These are phyloP conservation scores for Lactarius hengduanensis DNA, from an alignment of 768 basidiomycete species.

Conservation along the genomic window DNA sequence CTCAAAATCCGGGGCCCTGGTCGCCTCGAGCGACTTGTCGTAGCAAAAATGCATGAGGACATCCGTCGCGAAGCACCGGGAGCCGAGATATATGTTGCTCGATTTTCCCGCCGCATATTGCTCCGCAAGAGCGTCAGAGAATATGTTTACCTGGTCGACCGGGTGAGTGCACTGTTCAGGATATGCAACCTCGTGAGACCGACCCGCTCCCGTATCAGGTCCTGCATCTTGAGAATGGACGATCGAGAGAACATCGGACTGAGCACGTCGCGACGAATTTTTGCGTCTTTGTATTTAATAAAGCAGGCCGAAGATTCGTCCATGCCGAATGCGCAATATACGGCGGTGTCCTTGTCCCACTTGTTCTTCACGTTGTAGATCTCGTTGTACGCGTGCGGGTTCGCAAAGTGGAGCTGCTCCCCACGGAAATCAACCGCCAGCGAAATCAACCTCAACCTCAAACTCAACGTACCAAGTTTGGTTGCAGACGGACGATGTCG, in stretches of 20 bases:
- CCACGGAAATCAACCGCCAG: not conserved
- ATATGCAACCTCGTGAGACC: not conserved
- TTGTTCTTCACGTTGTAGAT: constrained; percentile 40
- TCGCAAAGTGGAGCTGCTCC: constrained; percentile 44
- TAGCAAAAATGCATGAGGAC: constrained; percentile 44
- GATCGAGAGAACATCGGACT: constrained; percentile 43
- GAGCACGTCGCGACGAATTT: constrained; percentile 38
- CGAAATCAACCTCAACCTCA: not conserved
- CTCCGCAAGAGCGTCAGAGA: constrained; percentile 6
- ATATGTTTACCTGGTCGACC: constrained; percentile 1
- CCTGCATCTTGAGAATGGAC: constrained; percentile 41
- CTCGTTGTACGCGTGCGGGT: constrained; percentile 41
- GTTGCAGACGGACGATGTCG: constrained; percentile 40
- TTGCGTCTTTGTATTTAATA: constrained; percentile 39
- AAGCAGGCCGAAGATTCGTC: constrained; percentile 41
- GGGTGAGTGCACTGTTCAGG: not conserved
- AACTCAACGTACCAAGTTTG: constrained; percentile 39
- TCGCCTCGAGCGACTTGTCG: constrained; percentile 34
- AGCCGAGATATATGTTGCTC: constrained; percentile 40
- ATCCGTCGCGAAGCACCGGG: constrained; percentile 41
- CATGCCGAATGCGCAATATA: constrained; percentile 42
- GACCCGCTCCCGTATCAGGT: constrained; percentile 39
- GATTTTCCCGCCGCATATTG: constrained; percentile 36
- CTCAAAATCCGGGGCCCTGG: constrained; percentile 37
- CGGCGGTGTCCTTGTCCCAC: constrained; percentile 36